Base-by-base conservation (phyloP, 768 basidiomycete genomes). In the Tricholoma furcatifolium region DNA sequence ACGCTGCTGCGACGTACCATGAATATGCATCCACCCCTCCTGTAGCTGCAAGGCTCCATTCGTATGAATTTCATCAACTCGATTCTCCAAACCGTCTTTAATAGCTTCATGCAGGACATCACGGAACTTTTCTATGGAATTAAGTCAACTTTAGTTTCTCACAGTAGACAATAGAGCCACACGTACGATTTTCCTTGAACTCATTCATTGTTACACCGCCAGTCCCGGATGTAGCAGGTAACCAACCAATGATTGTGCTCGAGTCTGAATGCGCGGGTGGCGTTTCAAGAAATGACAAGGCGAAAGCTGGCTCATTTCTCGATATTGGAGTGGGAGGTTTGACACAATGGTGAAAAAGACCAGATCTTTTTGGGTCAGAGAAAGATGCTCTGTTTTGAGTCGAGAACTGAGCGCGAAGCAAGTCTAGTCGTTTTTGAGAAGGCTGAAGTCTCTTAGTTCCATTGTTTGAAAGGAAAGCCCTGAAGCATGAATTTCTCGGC, bases 11-110 rank as follows among this genome's bases (percentile, higher is more conserved):
- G 30, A 31, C 53, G 30, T 52, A 77, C 80, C 80, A 40, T 91
- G 81, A 42, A 93, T 84, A 63, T 93, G 91, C 86, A 93, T 87
- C 91, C 91, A 93, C n/a, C 91, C 91, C 17, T 81, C 67, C 54
- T 79, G 80, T 2, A 83, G 68, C 61, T 88, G 87, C 27, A 78
- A 65, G 9, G 89, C 91, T 6, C 77, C 79, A 51, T 83, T 83
- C 4, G 62, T 76, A 73, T 84, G 84, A 2, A 88, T 70, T 2
- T 87, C 84, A 58, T 93, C 91, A 1, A 77, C 71, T 9, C 74
- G 76, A 41, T 87, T 80, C 17, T 59, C 62, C 5, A 91, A 70
- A 17, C 76, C 83, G 21, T 71, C 67, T 45, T 76, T 74, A 14
- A 91, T 71, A 9, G 80, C 80, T 47, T 79, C 68, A 58, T 92